Evolutionary conservation across 345 rosid genomes (phyloP).

Genomic region (Excoecaria cochinchinensis): DNA sequence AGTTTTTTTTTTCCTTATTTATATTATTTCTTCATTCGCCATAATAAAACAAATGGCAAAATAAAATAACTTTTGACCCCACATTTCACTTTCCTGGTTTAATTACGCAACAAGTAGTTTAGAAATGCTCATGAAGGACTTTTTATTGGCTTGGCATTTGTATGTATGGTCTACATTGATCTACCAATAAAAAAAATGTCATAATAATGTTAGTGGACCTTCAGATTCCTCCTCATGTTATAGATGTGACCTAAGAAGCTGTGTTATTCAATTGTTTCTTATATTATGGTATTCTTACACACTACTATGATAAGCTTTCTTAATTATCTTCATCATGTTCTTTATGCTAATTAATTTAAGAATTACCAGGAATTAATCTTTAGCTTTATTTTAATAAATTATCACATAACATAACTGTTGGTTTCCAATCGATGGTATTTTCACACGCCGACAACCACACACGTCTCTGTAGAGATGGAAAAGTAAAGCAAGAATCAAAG

Average conservation of each 20-base stretch:
- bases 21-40: no score
- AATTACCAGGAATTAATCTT: no score
- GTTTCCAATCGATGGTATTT: no score
- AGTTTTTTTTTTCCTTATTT: not conserved
- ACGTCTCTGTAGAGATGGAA: not conserved
- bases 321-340: not conserved
- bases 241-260: conserved; percentile 2
- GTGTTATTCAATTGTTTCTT: not conserved
- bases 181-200: not conserved
- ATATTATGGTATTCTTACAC: no score
- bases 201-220: not conserved
- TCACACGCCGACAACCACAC: not conserved
- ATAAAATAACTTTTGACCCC: not conserved
- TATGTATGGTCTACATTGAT: conserved; percentile 1
- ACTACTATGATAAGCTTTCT: no score
- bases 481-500: not conserved
- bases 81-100: not conserved
- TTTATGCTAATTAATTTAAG: not conserved
- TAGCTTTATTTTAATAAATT: no score
- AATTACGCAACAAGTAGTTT: not conserved
- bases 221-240: not conserved
- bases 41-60: not conserved
- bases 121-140: not conserved
- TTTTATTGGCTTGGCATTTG: not conserved
- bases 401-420: no score